phyloP scores from a whole-genome alignment of 2,329 filamentous ascomycete species.

The Ophiostoma pallidulum region DNA sequence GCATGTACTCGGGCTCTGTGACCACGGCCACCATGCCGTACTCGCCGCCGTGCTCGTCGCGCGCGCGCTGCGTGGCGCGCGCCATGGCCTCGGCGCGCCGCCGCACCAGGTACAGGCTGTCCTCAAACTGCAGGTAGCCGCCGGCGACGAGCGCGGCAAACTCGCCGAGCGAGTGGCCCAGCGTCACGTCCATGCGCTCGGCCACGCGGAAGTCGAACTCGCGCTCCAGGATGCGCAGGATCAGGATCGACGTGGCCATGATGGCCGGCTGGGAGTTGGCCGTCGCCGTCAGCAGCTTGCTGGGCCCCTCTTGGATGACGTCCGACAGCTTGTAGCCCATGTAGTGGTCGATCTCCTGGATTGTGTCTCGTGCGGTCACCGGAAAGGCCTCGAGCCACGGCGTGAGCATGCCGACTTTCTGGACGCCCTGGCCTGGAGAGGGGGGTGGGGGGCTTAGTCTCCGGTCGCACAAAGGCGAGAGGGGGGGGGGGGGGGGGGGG shows the following conservation, averaged over 20 bases:
- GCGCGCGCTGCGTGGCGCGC: slow-evolving; percentile 58
- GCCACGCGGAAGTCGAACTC: slow-evolving; percentile 70
- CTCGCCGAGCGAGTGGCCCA: slow-evolving; percentile 88
- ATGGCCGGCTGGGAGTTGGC: slow-evolving; percentile 90
- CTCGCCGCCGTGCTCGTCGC: slow-evolving; percentile 60
- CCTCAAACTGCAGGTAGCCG: slow-evolving; percentile 66
- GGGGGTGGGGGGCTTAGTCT: too few species aligned
- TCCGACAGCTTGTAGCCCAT: slow-evolving; percentile 66
- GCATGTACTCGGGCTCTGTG: slow-evolving; percentile 71
- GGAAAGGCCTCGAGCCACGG: slow-evolving; percentile 87
- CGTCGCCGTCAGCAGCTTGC: slow-evolving; percentile 66
- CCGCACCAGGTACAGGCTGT: slow-evolving; percentile 69
- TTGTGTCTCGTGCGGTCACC: slow-evolving; percentile 59
- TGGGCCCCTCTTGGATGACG: slow-evolving; percentile 72
- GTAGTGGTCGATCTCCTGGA: slow-evolving; percentile 76
- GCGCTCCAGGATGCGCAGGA: slow-evolving; percentile 74
- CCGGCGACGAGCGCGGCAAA: slow-evolving; percentile 84
- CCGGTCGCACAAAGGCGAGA: too few species aligned
- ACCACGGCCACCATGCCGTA: slow-evolving; percentile 94
- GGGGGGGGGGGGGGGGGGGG: too few species aligned
- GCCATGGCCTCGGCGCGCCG: slow-evolving; percentile 77
- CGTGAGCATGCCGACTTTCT: slow-evolving; percentile 77
- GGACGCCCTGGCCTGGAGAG: slow-evolving; percentile 79
- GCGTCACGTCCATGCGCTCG: slow-evolving; percentile 67
- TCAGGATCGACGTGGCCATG: slow-evolving; percentile 88